Base-by-base conservation (phyloP, 805 yeast species). In the Phaffomyces opuntiae region DNA sequence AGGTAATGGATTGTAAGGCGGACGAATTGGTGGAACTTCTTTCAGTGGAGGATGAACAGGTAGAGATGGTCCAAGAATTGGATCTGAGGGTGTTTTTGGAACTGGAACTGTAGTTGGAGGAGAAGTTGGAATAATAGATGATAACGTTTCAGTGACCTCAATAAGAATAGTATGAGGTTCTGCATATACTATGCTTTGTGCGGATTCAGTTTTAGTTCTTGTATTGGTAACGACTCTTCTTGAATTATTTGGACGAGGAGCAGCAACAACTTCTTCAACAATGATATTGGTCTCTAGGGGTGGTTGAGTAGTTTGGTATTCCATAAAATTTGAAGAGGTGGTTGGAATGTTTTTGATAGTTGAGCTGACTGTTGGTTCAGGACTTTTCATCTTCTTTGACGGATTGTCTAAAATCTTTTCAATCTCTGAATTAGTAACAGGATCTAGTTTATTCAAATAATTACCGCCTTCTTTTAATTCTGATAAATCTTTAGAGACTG, bases 401-500 rank as follows among this genome's bases (percentile, higher is more conserved):
- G 13, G 13, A 11, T 13, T 5, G 5, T 36, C 38, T 11, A 21
- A 6, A 21, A 21, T 36, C 5, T 14, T 16, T 21, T 36, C 14
- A 21, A 36, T 16, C 21, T 36, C 17, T 3, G 13, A 25, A 7
- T 36, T 16, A 21, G 27, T 36, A 9, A 24, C 9, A 21, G 27
- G 27, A 13, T 21, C 27, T 6, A 5, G 1, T 12, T 33, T 9
- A n/a, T 16, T 26, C 9, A 13, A n/a, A 9, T 32, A 12, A 29
- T 29, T 29, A 11, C 12, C 31, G 13, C 13, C 31, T 13, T 36
- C 29, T 5, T 38, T 27, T 5, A 47, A 38, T 16, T 47, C 50
- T 4, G 47, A 34, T 17, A 44, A 24, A 26, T 47, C 43, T 36
- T 47, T 44, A 3, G 50, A 44, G 13, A 47, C 50, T 8, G 11